Evolutionary conservation across 2,329 filamentous ascomycete genomes (phyloP).

Genomic region (Diaporthe velutina): DNA sequence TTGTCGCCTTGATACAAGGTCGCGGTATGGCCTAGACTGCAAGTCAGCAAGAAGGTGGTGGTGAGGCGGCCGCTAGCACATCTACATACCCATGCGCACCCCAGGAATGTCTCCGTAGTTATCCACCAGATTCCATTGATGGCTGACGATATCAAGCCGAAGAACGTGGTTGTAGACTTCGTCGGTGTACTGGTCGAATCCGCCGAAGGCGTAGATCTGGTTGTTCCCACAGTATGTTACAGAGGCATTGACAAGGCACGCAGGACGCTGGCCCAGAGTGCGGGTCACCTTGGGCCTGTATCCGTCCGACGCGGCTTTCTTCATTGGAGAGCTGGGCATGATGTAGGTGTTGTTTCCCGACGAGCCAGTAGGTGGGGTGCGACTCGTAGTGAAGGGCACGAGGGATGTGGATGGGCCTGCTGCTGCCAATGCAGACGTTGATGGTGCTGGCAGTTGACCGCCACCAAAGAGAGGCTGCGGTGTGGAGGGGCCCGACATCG

Average conservation of each 20-base stretch:
- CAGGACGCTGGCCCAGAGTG: constrained; percentile 84
- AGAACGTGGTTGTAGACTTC: constrained; percentile 99
- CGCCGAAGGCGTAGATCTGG: constrained; percentile 97
- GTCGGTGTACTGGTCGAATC: constrained; percentile 98
- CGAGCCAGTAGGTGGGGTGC: constrained; percentile 62
- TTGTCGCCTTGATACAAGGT: constrained; percentile 95
- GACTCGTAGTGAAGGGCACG: constrained; percentile 42
- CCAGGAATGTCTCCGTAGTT: constrained; percentile 99
- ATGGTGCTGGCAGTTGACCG: constrained; percentile 40
- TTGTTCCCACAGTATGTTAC: constrained; percentile 99
- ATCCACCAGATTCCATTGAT: constrained; percentile 96
- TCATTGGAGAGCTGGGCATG: constrained; percentile 87
- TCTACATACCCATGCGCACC: constrained; percentile 86
- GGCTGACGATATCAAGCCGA: constrained; percentile 84
- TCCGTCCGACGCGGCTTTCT: constrained; percentile 75
- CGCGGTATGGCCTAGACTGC: constrained; percentile 84
- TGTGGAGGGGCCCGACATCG: constrained; percentile 61
- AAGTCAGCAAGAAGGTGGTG: constrained; percentile 29
- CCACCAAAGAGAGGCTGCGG: constrained; percentile 63
- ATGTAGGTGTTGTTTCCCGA: constrained; percentile 86
- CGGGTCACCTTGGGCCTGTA: constrained; percentile 88
- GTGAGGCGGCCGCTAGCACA: not conserved
- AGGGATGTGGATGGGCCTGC: constrained; percentile 46
- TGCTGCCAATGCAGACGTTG: constrained; percentile 42
- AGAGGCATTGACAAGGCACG: constrained; percentile 96